Evolutionary conservation across 176 grass and related monocot genomes (phyloP), one percentile per base, ranked within the genome.

Genomic region (Paspalum notatum): DNA sequence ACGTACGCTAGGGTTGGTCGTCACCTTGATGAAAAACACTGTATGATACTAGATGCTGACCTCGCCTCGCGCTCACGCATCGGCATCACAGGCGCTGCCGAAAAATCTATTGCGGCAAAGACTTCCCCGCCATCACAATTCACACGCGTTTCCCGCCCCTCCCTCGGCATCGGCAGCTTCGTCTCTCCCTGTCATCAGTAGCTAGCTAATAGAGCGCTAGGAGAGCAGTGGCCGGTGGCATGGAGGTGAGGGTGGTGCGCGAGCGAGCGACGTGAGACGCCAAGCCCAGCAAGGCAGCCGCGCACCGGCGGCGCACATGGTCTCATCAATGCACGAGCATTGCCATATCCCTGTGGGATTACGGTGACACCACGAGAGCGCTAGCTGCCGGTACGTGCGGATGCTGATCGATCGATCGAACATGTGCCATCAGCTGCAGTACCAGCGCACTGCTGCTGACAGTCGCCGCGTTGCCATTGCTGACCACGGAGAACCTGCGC

Each of bases 241-340:
- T 46, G 78, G 17, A 38, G 49, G 6, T 11, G 25, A 64, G 80
- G 67, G 42, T 2, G n/a, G n/a, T n/a, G 26, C 55, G 40, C 38
- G 9, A 21, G 11, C 55, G 26, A 63, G n/a, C n/a, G n/a, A n/a
- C n/a, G n/a, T 32, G 32, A 32, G 65, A 85, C 56, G 83, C 64
- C 74, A 77, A 69, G 26, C 32, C 43, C 70, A 12, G 61, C 26
- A 68, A 59, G 68, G 76, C 74, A 77, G 43, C 41, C 0, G 38
- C 32, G 0, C 22, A n/a, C 18, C 41, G 48, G 21, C 75, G 17
- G n/a, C 12, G 79, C 78, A 87, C 85, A 87, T 87, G 85, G 71
- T 50, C 62, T 69, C 71, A 76, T 87, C 74, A 76, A 80, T 76
- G 40, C 52, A 57, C 2, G 43, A 48, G 46, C 56, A 24, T 8